Evolutionary conservation across 768 basidiomycete species (phyloP), one percentile per base, ranked within the genome.

Genomic region (Termitomyces sp.): DNA sequence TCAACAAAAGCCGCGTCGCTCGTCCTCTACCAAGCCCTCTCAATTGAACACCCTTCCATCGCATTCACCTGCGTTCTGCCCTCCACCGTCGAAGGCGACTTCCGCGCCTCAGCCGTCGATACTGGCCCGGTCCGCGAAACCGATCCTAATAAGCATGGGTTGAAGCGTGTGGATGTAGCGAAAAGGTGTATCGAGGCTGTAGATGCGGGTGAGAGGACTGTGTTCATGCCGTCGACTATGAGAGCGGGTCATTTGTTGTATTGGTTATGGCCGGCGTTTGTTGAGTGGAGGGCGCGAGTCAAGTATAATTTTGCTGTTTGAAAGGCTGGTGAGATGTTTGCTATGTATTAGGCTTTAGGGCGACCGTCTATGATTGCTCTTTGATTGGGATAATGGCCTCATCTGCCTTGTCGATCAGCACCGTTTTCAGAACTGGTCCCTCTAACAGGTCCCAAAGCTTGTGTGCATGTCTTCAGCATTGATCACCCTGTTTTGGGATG

Each of bases 1-100:
- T 85, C 93, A 3, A 91, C 89, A 10, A 97, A 98, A 72, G 80
- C 88, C 2, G 90, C 94, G 0, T 86, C 89, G 1, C 81, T 92
- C 34, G 64, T 88, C 5, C 85, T 95, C 59, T 94, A 86, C 71
- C 90, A 91, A 71, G 80, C 88, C 0, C 84, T 94, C 37, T 77
- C 92, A 4, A 89, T 93, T 61, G 93, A 94, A 65, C 88, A 94
- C 63, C 89, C 91, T 6, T 68, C 73, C 3, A 83, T 95, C 65
- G 50, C 73, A 0, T 93, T 92, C 72, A 79, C 86, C 0, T 77
- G 78, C 60, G 67, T 89, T 66, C 70, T 92, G 3, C 91, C 91
- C 8, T 79, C 79, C 38, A 92, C 91, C 11, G 82, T 94, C 36
- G 84, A 91, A 66, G 90, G 91, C 42, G 77, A 82, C 66, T 94